Evolutionary conservation across 345 rosid species (phyloP).

Genomic region (Citropsis articulata): DNA sequence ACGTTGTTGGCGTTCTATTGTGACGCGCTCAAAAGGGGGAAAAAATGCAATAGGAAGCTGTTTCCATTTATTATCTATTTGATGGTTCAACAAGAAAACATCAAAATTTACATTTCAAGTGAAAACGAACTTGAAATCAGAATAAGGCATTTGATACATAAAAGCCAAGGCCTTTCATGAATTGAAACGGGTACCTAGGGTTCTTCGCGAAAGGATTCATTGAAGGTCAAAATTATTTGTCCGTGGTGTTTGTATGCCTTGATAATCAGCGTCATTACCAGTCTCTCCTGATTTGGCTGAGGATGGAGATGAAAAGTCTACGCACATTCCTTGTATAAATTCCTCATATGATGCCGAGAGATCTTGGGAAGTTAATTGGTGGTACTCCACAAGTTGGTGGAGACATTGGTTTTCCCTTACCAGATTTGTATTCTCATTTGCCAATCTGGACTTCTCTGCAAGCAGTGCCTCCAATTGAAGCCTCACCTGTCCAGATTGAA

Average conservation of each 20-base stretch:
- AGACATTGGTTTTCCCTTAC: constrained; percentile 88
- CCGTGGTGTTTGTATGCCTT: constrained; percentile 11
- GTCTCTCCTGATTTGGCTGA: constrained; percentile 25
- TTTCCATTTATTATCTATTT: background rate
- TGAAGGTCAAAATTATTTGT: constrained; percentile 22
- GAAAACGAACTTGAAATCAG: constrained; percentile 5
- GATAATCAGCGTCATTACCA: constrained; percentile 21
- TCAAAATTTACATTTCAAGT: constrained; percentile 11
- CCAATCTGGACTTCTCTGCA: constrained; percentile 82
- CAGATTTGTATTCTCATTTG: constrained; percentile 78
- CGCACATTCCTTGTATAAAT: constrained; percentile 54
- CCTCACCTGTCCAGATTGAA: constrained; percentile 57
- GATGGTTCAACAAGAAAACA: background rate
- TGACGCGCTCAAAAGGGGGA: too few relatives aligned
- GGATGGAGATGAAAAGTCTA: constrained; percentile 80
- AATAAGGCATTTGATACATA: background rate
- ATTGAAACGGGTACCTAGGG: background rate
- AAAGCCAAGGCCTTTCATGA: background rate
- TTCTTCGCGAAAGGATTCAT: constrained; percentile 40
- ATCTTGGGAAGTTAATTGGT: constrained; percentile 75
- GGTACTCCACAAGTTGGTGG: constrained; percentile 80
- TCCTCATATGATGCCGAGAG: constrained; percentile 77
- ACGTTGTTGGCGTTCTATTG: background rate
- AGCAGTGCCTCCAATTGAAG: constrained; percentile 89
- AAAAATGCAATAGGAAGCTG: background rate